Conservation (phyloP, 306 rosid species). For the Quercus engelmannii region DNA sequence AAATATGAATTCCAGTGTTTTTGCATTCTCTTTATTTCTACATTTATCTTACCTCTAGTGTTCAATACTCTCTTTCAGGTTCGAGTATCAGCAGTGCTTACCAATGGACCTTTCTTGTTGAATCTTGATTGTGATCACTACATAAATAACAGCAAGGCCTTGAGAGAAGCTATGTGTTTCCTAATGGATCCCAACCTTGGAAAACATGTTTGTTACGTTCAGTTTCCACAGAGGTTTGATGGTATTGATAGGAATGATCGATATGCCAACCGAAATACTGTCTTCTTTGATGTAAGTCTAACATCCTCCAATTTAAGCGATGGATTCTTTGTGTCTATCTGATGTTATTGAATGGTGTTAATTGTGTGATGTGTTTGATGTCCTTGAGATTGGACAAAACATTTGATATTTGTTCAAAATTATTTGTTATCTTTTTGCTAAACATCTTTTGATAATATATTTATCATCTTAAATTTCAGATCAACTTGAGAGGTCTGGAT, state of each 20-base stretch:
- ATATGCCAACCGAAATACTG: conserved; percentile 95
- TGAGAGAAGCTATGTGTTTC: conserved; percentile 97
- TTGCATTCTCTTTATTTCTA: not conserved
- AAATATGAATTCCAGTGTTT: not conserved
- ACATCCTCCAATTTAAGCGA: not conserved
- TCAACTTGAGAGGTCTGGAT: conserved; percentile 95
- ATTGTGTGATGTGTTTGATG: not conserved
- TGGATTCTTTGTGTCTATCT: not conserved
- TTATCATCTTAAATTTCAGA: conserved; percentile 43
- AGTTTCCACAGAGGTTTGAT: conserved; percentile 97
- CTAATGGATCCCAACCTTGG: conserved; percentile 99
- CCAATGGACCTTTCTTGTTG: conserved; percentile 93
- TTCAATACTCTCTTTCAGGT: conserved; percentile 47
- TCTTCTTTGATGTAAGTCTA: conserved; percentile 87
- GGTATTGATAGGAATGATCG: conserved; percentile 92
- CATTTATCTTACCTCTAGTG: conserved; percentile 4
- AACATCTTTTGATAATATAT: conserved; percentile 1
- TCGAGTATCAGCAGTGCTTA: conserved; percentile 94
- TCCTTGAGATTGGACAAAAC: not conserved
- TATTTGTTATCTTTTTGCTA: not conserved
- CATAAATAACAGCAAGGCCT: conserved; percentile 94
- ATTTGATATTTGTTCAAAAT: not conserved
- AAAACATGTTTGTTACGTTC: conserved; percentile 86
- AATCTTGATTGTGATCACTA: conserved; percentile 99
- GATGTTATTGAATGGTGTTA: conserved; percentile 3